Percentiles rank a stretch among this genome's conserved stretches.
Evolutionary conservation across 192 early-diverging fungal genomes (phyloP).

Genomic region (Podila horticola): DNA sequence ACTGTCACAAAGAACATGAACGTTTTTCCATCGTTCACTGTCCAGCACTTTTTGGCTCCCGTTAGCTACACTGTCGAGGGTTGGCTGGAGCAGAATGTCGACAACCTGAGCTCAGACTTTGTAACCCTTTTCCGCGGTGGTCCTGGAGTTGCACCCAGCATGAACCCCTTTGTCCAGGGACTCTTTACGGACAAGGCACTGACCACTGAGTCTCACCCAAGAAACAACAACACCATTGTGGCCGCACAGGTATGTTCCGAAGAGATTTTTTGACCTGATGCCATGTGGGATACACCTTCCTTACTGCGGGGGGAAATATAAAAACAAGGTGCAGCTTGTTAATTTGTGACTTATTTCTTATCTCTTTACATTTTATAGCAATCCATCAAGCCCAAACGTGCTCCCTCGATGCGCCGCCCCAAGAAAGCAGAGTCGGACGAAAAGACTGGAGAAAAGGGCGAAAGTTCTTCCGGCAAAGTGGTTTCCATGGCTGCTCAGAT

Average conservation of each 20-base stretch:
- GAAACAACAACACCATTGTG: constrained; percentile 79
- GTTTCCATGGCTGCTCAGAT: constrained; percentile 71
- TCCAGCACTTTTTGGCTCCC: constrained; percentile 83
- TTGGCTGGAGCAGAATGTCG: constrained; percentile 82
- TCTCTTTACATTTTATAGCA: constrained; percentile 38
- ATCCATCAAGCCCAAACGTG: constrained; percentile 71
- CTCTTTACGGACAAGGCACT: constrained; percentile 80
- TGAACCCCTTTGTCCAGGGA: constrained; percentile 78
- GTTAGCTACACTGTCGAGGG: constrained; percentile 72
- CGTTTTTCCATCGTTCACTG: constrained; percentile 67
- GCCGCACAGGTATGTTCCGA: constrained; percentile 66
- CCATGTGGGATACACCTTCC: too few species aligned
- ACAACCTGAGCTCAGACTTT: constrained; percentile 85
- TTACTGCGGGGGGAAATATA: too few species aligned
- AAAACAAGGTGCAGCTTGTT: too few species aligned
- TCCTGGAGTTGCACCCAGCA: constrained; percentile 67
- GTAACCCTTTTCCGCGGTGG: constrained; percentile 85
- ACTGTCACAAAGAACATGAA: constrained; percentile 56
- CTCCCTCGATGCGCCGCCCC: constrained; percentile 68
- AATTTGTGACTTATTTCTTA: neutral
- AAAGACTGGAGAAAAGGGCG: constrained; percentile 1
- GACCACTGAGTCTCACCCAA: constrained; percentile 85
- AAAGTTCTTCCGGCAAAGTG: constrained; percentile 54
- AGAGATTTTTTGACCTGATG: neutral
- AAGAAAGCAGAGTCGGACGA: constrained; percentile 53